A percentile compares a stretch with the other conserved stretches of the same genome.
phyloP scores from a whole-genome alignment of 176 grass and related monocot genomes.

The Eleusine indica region DNA sequence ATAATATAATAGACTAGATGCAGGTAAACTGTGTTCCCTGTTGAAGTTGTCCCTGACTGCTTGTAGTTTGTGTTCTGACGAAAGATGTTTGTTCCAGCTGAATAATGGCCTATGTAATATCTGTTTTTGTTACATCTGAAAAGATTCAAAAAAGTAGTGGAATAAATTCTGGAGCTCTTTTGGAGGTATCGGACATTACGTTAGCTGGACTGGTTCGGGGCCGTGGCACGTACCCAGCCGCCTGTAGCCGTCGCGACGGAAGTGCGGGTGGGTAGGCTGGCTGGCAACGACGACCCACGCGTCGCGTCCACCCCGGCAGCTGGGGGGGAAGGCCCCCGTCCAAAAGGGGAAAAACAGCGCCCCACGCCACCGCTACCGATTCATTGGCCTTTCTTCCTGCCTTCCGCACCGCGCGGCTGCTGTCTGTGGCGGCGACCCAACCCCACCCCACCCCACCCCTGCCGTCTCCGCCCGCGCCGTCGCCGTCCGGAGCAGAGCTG shows the following conservation, averaged over 20 bases:
- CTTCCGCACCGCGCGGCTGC: background rate
- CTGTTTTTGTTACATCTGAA: background rate
- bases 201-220: background rate
- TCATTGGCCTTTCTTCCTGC: conserved; percentile 3
- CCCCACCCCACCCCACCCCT: background rate
- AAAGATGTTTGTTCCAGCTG: background rate
- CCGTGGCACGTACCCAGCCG: background rate
- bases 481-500: background rate
- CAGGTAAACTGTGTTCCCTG: background rate
- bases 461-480: background rate
- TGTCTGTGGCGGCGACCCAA: conserved; percentile 31
- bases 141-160: too few relatives aligned
- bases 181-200: background rate
- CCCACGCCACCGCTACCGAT: background rate
- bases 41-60: background rate
- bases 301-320: background rate
- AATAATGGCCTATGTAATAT: too few relatives aligned
- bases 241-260: background rate
- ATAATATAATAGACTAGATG: background rate
- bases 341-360: background rate
- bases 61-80: background rate
- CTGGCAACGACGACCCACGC: background rate
- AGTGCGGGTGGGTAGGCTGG: background rate
- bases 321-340: background rate
- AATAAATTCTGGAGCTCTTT: background rate